phyloP scores from a whole-genome alignment of 2,329 filamentous ascomycete species.

The Neofusicoccum umdonicola region DNA sequence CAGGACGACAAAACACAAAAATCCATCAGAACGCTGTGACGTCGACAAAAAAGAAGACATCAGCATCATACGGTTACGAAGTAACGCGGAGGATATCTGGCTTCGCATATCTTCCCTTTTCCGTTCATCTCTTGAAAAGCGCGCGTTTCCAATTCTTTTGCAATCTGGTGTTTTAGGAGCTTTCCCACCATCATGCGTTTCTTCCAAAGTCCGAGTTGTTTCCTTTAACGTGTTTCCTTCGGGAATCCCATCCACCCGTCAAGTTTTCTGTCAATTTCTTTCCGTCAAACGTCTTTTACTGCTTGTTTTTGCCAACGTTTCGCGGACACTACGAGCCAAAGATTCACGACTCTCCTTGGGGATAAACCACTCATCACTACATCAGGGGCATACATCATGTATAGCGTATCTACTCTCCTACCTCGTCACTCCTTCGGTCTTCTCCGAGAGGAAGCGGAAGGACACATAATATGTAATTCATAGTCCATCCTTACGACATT shows the following conservation, averaged over 20 bases:
- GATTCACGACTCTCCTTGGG: slow-evolving; percentile 14
- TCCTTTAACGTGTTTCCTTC: not conserved
- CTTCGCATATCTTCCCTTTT: not conserved
- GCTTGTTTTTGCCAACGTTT: not conserved
- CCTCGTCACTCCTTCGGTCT: not conserved
- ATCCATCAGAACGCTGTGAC: not conserved
- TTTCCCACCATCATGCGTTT: not conserved
- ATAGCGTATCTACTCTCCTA: not conserved
- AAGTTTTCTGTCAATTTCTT: not conserved
- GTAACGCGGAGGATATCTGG: slow-evolving; percentile 10
- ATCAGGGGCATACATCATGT: slow-evolving; percentile 11
- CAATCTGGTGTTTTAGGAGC: not conserved
- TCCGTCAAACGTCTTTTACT: not conserved
- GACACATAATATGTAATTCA: no score
- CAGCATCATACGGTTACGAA: slow-evolving; percentile 6
- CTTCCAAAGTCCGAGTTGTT: not conserved
- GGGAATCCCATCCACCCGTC: no score
- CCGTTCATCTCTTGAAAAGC: not conserved
- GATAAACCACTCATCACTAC: not conserved
- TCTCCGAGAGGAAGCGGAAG: not conserved
- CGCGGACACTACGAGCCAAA: slow-evolving; percentile 11
- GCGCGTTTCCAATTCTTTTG: not conserved
- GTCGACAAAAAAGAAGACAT: slow-evolving; percentile 1
- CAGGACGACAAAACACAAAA: slow-evolving; percentile 1
- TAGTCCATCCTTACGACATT: not conserved